Conservation (phyloP, 169 alveolate genomes). For the Theileria luwenshuni region DNA sequence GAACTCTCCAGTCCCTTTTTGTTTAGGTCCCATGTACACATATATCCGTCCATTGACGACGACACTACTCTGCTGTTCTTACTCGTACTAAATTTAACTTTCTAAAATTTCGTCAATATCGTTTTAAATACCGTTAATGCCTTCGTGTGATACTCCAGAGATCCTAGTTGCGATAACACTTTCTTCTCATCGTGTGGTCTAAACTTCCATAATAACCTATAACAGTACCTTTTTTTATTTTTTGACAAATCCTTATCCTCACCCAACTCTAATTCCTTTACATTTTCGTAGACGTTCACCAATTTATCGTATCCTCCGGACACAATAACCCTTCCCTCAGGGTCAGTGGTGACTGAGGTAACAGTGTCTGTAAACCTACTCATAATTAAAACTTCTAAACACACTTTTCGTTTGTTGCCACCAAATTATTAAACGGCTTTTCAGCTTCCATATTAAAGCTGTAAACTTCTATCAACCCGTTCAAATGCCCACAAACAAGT, state of each 20-base stretch:
- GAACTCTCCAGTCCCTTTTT: conserved; percentile 7
- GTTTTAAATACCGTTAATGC: conserved; percentile 30
- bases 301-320: conserved; percentile 45
- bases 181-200: conserved; percentile 9
- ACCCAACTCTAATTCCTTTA: conserved; percentile 5
- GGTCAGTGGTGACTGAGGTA: conserved; percentile 30
- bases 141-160: conserved; percentile 37
- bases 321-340: conserved; percentile 20
- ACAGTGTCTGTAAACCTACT: conserved; percentile 43
- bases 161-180: conserved; percentile 9
- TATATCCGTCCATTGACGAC: conserved; percentile 47
- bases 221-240: conserved; percentile 8
- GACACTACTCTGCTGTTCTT: conserved; percentile 20
- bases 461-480: conserved; percentile 58
- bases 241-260: conserved; percentile 5
- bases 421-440: conserved; percentile 11
- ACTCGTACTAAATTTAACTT: conserved; percentile 25
- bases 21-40: conserved; percentile 48
- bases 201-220: neutral
- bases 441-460: conserved; percentile 15
- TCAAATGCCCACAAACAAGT: conserved; percentile 44
- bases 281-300: conserved; percentile 52
- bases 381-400: neutral
- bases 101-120: neutral
- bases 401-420: conserved; percentile 49